Base-by-base conservation (phyloP, 2,329 filamentous ascomycete genomes). In the Aspergillus neoniger region DNA sequence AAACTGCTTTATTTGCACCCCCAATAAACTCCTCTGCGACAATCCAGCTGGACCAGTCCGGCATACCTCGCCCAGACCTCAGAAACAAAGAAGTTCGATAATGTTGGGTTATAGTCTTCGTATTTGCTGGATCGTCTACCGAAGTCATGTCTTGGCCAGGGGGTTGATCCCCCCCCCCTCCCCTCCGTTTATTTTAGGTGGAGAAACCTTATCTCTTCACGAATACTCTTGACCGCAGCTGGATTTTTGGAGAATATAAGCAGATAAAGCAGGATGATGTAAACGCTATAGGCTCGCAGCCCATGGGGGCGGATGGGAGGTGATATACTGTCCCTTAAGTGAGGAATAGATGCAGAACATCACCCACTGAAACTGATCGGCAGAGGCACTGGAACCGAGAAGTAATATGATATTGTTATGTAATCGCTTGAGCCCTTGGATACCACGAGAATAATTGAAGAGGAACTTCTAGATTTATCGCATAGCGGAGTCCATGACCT, bases 171-270 rank as follows among this genome's bases (percentile, higher is more conserved):
- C 60, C 78, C 80, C 82, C 61, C 78, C 80, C 0, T 77, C n/a
- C n/a, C n/a, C n/a, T 82, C 62, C 80, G 76, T n/a, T 80, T 79
- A 0, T 82, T 82, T 38, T 71, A 77, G 21, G 79, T 82, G 1
- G 80, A 83, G 58, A 79, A 82, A 66, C 80, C 80, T 0, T 82
- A 77, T 57, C 81, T 82, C 58, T 78, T 75, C 9, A 80, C 81
- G 77, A 81, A 82, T 52, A 71, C 79, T 30, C 74, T 79, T 3
- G 54, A 64, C 0, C 55, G 28, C 48, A 21, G 15, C 21, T 43
- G 41, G 10, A 15, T 4, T 52, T 3, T 15, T 36, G 7, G 36
- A 28, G 4, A 39, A 54, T 9, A 39, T 4, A 39, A 5, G 28
- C 19, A n/a, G 21, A 48, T 2, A 54, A 49, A 39, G 39, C 30